Base-by-base conservation (phyloP, 805 yeast species). In the Ogataea parapolymorpha region DNA sequence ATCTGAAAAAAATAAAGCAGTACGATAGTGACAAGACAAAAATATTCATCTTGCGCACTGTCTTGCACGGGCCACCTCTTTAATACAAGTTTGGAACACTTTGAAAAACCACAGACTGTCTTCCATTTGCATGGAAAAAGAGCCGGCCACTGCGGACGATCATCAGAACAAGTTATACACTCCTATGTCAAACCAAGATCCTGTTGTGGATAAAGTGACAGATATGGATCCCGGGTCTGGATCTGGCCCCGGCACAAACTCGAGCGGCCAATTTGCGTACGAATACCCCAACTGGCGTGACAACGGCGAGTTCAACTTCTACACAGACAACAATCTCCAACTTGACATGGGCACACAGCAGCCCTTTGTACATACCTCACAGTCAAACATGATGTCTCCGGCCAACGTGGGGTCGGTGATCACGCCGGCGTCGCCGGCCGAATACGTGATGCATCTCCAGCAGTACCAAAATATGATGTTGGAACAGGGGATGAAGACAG, bases 401-500 rank as follows among this genome's bases (percentile, higher is more conserved):
- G 48, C 53, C 33, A 53, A 53, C 35, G 39, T 54, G 14, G 34
- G 42, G n/a, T 37, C 39, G 26, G 45, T 39, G 28, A 52, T 49
- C 22, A 49, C 49, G 2, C 58, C 54, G 2, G 48, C 56, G 6
- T 54, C 62, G 1, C 59, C 66, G n/a, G 51, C 56, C 5, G 65
- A 63, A 30, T 62, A 55, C 40, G 55, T 59, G 7, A 26, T 56
- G n/a, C 67, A 62, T 26, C 37, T 61, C 14, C 66, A 61, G 33
- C 67, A 61, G 32, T 62, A 62, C 35, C 65, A 61, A 23, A 58
- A 56, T 29, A 42, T 62, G 33, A 35, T 62, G 30, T 18, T 58
- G 48, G 67, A 62, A 26, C 62, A 57, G 30, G 44, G 51, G 11
- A 33, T 50, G 39, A 34, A 50, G 32, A 16, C 26, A 5, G 42